phyloP scores from a whole-genome alignment of 352 stramenopile species.

The Plasmopara viticola region DNA sequence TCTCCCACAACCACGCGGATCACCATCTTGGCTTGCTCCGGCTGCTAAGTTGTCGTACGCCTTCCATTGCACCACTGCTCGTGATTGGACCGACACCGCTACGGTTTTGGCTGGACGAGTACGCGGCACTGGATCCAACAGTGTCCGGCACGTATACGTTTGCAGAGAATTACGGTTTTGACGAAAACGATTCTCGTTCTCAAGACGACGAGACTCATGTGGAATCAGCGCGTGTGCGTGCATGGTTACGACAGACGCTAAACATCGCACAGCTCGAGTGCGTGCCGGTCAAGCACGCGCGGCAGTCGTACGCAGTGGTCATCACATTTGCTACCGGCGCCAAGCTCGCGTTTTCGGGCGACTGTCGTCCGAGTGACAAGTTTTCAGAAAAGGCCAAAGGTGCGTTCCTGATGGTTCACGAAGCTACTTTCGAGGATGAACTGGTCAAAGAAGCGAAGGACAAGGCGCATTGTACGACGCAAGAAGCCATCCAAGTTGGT shows the following conservation, averaged over 20 bases:
- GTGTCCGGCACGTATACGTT: constrained; percentile 86
- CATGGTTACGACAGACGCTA: constrained; percentile 35
- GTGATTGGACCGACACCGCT: constrained; percentile 91
- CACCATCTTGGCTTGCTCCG: constrained; percentile 94
- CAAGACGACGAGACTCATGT: constrained; percentile 22
- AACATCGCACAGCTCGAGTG: constrained; percentile 49
- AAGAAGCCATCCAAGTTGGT: constrained; percentile 87
- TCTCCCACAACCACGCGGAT: constrained; percentile 97
- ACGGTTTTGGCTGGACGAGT: constrained; percentile 89
- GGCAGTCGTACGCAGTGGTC: constrained; percentile 87
- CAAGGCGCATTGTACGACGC: constrained; percentile 93
- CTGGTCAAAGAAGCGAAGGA: constrained; percentile 89
- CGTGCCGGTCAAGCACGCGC: constrained; percentile 85
- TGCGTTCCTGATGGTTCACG: constrained; percentile 92
- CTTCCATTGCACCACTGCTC: constrained; percentile 60
- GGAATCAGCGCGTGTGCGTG: constrained; percentile 30
- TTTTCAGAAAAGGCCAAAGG: constrained; percentile 48
- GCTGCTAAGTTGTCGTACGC: constrained; percentile 74
- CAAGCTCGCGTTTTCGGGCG: constrained; percentile 91
- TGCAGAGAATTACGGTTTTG: constrained; percentile 82
- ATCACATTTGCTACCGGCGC: constrained; percentile 58
- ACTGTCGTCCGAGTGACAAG: constrained; percentile 87
- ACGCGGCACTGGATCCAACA: constrained; percentile 67
- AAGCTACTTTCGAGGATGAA: constrained; percentile 96
- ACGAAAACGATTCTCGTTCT: constrained; percentile 36